Conservation (phyloP, 345 rosid species). For the Cardiospermum halicacabum region DNA sequence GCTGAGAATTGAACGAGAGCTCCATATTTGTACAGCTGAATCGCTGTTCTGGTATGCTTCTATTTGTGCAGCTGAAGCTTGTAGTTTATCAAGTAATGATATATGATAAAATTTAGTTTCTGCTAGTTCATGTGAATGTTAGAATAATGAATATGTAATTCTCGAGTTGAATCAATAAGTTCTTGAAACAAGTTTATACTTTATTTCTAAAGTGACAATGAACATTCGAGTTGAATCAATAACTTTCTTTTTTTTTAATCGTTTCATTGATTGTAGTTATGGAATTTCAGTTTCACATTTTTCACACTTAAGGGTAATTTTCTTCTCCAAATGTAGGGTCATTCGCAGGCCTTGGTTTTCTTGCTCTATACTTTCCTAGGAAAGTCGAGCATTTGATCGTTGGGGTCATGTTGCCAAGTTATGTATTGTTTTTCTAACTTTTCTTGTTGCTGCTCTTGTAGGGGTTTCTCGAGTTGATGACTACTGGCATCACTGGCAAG, state of each 20-base stretch:
- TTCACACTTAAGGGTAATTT: slow-evolving; percentile 15
- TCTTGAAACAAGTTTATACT: too few species aligned
- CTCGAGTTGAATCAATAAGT: too few species aligned
- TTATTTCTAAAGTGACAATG: neutral
- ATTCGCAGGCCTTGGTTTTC: slow-evolving; percentile 81
- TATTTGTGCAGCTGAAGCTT: too few species aligned
- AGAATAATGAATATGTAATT: too few species aligned
- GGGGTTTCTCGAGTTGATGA: slow-evolving; percentile 91
- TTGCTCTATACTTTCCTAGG: slow-evolving; percentile 69
- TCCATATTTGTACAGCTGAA: too few species aligned
- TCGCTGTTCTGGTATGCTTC: too few species aligned
- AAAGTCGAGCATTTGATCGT: slow-evolving; percentile 71
- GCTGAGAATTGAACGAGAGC: too few species aligned
- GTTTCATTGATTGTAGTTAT: neutral
- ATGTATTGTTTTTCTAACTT: slow-evolving; percentile 62
- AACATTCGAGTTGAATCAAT: too few species aligned
- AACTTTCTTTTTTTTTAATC: too few species aligned
- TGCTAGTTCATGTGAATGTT: too few species aligned
- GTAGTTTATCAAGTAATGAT: too few species aligned
- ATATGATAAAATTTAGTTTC: too few species aligned
- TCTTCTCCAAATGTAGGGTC: slow-evolving; percentile 60
- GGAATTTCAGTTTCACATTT: neutral
- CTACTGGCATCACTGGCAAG: slow-evolving; percentile 99
- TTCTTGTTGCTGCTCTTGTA: slow-evolving; percentile 72
- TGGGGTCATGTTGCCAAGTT: slow-evolving; percentile 87